Percentiles rank a stretch among this genome's conserved stretches.
phyloP scores from a whole-genome alignment of 2,329 filamentous ascomycete species.

The Xylaria sp. region DNA sequence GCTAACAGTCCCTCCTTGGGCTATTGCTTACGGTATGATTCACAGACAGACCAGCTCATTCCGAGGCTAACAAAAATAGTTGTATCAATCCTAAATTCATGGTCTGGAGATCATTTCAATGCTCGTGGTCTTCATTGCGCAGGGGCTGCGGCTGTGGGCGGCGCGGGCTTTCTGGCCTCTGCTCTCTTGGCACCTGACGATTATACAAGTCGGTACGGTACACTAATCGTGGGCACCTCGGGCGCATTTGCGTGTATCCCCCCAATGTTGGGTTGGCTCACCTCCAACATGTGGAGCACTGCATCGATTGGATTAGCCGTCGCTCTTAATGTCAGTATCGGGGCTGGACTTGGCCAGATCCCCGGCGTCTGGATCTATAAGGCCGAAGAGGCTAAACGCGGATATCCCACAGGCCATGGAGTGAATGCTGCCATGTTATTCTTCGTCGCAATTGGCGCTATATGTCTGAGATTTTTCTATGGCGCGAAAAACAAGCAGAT shows the following conservation, averaged over 20 bases:
- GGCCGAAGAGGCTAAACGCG: constrained; percentile 64
- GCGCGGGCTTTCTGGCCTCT: constrained; percentile 66
- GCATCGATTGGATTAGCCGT: constrained; percentile 74
- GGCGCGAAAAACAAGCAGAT: constrained; percentile 57
- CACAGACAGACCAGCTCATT: background rate
- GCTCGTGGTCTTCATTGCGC: constrained; percentile 60
- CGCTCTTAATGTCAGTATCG: constrained; percentile 74
- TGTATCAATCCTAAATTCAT: constrained; percentile 58
- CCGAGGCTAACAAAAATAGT: constrained; percentile 42
- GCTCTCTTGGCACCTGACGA: constrained; percentile 69
- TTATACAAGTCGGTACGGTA: constrained; percentile 72
- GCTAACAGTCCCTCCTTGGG: constrained; percentile 75
- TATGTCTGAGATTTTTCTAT: constrained; percentile 64
- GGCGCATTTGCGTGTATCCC: constrained; percentile 76
- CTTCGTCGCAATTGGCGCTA: constrained; percentile 44
- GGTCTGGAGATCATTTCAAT: constrained; percentile 71
- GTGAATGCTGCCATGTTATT: constrained; percentile 60
- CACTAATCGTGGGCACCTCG: constrained; percentile 72
- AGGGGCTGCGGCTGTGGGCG: constrained; percentile 56
- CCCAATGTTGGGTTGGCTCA: constrained; percentile 74
- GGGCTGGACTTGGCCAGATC: constrained; percentile 75
- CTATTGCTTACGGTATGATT: constrained; percentile 56
- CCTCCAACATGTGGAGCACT: constrained; percentile 73
- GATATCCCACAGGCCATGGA: constrained; percentile 75
- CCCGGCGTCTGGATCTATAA: constrained; percentile 80